Conservation (phyloP, 768 basidiomycete species). For the Holtermannia corniformis region DNA sequence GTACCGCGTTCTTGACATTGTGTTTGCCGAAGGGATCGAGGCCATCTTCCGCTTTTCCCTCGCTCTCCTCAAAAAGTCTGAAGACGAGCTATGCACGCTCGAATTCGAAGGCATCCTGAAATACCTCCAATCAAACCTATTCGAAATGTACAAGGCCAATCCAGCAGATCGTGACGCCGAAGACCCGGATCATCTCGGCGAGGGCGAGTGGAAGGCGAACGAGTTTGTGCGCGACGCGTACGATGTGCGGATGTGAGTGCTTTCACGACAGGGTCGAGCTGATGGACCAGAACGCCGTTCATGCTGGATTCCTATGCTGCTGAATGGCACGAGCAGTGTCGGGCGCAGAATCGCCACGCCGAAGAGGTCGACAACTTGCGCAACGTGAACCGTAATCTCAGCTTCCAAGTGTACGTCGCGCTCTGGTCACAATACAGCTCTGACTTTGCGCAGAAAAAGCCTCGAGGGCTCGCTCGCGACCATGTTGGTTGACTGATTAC, state of each 20-base stretch:
- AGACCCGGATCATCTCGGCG: conserved; percentile 28
- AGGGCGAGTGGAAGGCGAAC: conserved; percentile 54
- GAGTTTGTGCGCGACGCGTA: conserved; percentile 82
- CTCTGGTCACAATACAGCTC: too few species aligned
- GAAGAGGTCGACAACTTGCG: conserved; percentile 73
- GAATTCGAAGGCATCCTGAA: conserved; percentile 86
- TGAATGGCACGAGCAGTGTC: conserved; percentile 75
- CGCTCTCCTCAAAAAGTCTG: conserved; percentile 75
- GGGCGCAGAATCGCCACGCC: conserved; percentile 70
- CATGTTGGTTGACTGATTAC: conserved; percentile 42
- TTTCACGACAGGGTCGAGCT: not conserved
- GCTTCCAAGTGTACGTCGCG: conserved; percentile 63
- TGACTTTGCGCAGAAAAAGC: conserved; percentile 52
- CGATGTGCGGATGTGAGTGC: conserved; percentile 56
- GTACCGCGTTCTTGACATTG: conserved; percentile 92
- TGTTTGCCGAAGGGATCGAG: conserved; percentile 92
- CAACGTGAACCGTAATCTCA: conserved; percentile 65
- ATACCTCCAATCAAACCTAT: conserved; percentile 69
- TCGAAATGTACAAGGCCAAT: conserved; percentile 64
- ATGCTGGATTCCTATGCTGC: conserved; percentile 84
- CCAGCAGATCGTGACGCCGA: not conserved
- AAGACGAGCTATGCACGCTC: conserved; percentile 62
- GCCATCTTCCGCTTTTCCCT: conserved; percentile 93
- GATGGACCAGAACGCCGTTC: conserved; percentile 59
- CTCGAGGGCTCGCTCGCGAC: conserved; percentile 64